A percentile compares a stretch with the other conserved stretches of the same genome.
Conservation (phyloP, 2,329 filamentous ascomycete species). For the Passalora sequoiae region DNA sequence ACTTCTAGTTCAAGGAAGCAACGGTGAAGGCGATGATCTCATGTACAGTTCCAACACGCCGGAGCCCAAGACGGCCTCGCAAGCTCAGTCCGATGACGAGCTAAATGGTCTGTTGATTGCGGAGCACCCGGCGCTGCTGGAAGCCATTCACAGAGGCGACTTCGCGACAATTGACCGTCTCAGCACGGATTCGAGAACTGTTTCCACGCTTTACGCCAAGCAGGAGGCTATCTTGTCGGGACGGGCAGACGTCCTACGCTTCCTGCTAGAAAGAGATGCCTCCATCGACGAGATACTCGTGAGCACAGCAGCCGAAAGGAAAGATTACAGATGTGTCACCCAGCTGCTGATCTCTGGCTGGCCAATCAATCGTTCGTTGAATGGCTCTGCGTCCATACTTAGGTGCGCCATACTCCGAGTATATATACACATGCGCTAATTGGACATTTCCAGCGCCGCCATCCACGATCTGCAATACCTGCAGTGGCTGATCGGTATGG, state of each 20-base stretch:
- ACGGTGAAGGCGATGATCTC: not conserved
- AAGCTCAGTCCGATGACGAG: not conserved
- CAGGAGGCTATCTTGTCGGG: not conserved
- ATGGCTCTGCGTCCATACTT: not conserved
- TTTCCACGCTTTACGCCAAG: conserved; percentile 1
- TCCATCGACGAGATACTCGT: not conserved
- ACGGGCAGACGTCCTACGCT: not conserved
- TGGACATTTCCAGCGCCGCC: not conserved
- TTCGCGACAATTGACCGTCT: not conserved
- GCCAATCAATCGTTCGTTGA: not conserved
- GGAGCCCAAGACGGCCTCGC: too few species aligned
- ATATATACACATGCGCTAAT: not conserved
- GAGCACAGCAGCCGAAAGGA: not conserved
- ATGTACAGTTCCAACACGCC: not conserved
- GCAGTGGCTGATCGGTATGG: not conserved
- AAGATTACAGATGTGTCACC: not conserved
- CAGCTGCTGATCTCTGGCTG: not conserved
- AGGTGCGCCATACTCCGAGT: not conserved
- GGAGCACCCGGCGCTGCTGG: not conserved
- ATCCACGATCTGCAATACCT: not conserved
- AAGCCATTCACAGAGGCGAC: not conserved
- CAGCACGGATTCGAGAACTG: not conserved
- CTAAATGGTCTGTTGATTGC: not conserved
- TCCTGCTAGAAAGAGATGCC: not conserved
- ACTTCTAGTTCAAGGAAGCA: not conserved